A percentile compares a stretch with the other conserved stretches of the same genome.
These are phyloP conservation scores for Melastoma candidum DNA, from an alignment of 441 rosid species.

Conservation along the genomic window DNA sequence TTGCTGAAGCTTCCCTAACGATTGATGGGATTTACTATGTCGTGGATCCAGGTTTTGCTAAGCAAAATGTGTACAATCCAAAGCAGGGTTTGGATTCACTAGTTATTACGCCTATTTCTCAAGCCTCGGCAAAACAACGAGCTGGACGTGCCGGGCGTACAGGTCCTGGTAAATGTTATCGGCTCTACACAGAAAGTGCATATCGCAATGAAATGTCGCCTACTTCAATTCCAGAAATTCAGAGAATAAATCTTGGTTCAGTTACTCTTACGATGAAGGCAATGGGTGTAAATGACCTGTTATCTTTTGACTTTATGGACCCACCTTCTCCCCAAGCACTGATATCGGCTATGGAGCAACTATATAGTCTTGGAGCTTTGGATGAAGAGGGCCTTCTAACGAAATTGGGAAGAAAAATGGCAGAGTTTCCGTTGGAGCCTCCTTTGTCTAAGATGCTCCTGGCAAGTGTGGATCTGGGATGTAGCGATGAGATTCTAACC, in stretches of 20 bases:
- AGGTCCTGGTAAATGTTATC: constrained; percentile 90
- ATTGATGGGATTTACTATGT: constrained; percentile 79
- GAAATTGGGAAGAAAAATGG: constrained; percentile 84
- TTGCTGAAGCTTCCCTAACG: constrained; percentile 79
- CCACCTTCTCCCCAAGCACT: constrained; percentile 83
- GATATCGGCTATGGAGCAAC: constrained; percentile 86
- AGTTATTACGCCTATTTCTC: constrained; percentile 73
- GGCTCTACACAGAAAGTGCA: constrained; percentile 80
- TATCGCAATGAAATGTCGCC: constrained; percentile 89
- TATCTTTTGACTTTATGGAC: constrained; percentile 86
- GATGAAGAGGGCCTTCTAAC: constrained; percentile 88
- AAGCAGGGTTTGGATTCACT: constrained; percentile 77
- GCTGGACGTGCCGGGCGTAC: constrained; percentile 88
- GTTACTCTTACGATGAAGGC: constrained; percentile 71
- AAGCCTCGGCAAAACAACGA: constrained; percentile 83
- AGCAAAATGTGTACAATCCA: constrained; percentile 76
- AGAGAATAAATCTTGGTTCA: constrained; percentile 67
- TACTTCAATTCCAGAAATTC: constrained; percentile 73
- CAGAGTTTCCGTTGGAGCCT: constrained; percentile 85
- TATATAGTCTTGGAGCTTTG: constrained; percentile 73
- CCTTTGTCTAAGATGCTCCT: constrained; percentile 85
- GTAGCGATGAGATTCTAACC: constrained; percentile 81
- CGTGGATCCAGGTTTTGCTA: constrained; percentile 82
- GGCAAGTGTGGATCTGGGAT: constrained; percentile 86
- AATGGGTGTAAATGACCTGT: constrained; percentile 78